Evolutionary conservation across 2,329 filamentous ascomycete species (phyloP), one percentile per base, ranked within the genome.

Genomic region (Fusarium lyarnte): DNA sequence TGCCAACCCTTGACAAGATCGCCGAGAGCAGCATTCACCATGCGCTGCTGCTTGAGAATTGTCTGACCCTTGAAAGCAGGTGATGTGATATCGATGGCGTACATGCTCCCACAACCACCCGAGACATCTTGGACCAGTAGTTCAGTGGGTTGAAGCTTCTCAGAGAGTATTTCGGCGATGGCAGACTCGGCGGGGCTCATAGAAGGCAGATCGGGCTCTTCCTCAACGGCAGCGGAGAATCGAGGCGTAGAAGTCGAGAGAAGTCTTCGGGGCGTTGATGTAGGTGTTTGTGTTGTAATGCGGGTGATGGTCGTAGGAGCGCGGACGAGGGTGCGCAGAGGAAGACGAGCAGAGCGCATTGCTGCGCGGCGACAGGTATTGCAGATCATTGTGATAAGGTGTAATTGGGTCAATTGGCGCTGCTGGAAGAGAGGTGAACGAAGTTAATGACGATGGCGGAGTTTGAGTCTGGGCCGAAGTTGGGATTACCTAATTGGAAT

Each of bases 41-140:
- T 86, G 67, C 93, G 87, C 82, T 96, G 93, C 84, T 96, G 93
- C 86, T 93, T 93, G 68, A 97, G 88, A 80, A 95, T 90, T 54
- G 85, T 87, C 75, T 90, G 81, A 51, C 93, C 94, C 59, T 87
- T 86, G 82, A 97, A 97, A 76, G 86, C 87, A 51, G 90, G 86
- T 12, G 92, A 93, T 52, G 90, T 87, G 72, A 96, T 90, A 77
- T 95, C 91, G 74, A 97, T 92, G 62, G 90, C 92, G 83, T 96
- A 96, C 94, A 96, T 96, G 78, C 91, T 93, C 14, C 93, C 93
- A 82, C 93, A 97, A 35, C 93, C 93, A 65, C 94, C 93, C 29
- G 91, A 94, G 57, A 96, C 89, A 82, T 97, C 93, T 80, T 92
- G 91, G 14, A 96, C 92, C 81, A 90, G 81, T 31, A 90, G 81